Evolutionary conservation across 352 stramenopile species (phyloP), one percentile per base, ranked within the genome.

Genomic region (Globisporangium spinosum): DNA sequence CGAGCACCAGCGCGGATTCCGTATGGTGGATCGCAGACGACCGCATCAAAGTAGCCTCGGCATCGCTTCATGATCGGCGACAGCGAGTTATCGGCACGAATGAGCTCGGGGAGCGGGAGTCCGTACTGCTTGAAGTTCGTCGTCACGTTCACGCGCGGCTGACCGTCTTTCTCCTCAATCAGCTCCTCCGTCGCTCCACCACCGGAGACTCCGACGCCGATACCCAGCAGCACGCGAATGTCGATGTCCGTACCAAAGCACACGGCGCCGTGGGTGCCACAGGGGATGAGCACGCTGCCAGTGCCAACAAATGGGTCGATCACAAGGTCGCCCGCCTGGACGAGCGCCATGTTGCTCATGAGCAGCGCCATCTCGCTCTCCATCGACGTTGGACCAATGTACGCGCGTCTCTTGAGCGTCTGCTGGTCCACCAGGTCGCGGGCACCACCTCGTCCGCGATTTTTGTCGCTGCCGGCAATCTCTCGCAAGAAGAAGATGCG

Each of bases 221-320:
- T 98, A 40, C 97, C 97, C 62, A 97, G 79, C 2, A 99, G 76
- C 53, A 99, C 92, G 20, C 95, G 90, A 34, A 94, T 93, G 72
- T 99, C 97, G 77, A 99, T 99, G 75, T 99, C 97, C 8, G 93
- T 98, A 35, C 97, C 97, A 43, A 98, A 88, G 73, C 92, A 98
- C 69, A 98, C 83, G 1, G 88, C 95, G 34, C 97, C 97, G 51
- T 97, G 88, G 7, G 97, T 89, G 62, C 91, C 92, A 58, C 93
- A 98, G 6, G 95, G 91, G 40, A 99, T 89, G 25, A 99, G 79
- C 57, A 99, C 97, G n/a, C 87, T 98, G 3, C 97, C 97, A 10
- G 97, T 99, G 38, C 97, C 97, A 4, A 98, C 96, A 76, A 99
- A 99, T 22, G 97, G 97, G 82, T 99, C 97, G 68, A 98, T 95